Evolutionary conservation across 2,329 filamentous ascomycete genomes (phyloP).

Genomic region (Pezizomycotina sp.): DNA sequence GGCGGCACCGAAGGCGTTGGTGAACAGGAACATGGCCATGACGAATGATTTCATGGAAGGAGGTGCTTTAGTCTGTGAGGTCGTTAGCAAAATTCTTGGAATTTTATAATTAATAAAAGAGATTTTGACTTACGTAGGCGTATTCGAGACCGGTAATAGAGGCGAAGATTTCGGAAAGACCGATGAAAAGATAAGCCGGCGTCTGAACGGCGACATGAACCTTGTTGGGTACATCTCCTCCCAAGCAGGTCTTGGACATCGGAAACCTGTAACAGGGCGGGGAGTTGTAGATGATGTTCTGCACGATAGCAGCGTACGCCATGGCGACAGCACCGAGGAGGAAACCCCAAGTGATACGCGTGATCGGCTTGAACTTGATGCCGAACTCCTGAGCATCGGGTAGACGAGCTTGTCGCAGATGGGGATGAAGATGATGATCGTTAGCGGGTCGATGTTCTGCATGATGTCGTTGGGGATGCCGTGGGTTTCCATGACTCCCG

Average conservation of each 20-base stretch:
- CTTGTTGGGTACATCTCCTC: conserved; percentile 27
- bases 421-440: conserved; percentile 42
- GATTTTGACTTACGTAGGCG: too few relatives aligned
- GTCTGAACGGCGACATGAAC: conserved; percentile 41
- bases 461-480: conserved; percentile 46
- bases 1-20: conserved; percentile 34
- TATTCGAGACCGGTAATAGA: conserved; percentile 56
- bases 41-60: conserved; percentile 2
- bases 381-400: conserved; percentile 37
- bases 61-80: conserved; percentile 28
- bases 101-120: too few relatives aligned
- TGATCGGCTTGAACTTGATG: conserved; percentile 43
- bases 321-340: conserved; percentile 37
- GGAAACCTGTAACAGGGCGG: conserved; percentile 38
- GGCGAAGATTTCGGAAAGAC: conserved; percentile 44
- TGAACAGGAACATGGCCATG: conserved; percentile 1
- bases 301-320: conserved; percentile 40
- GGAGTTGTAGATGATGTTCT: conserved; percentile 42
- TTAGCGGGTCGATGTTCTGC: conserved; percentile 42
- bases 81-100: too few relatives aligned
- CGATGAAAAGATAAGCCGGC: conserved; percentile 39
- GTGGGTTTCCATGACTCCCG: conserved; percentile 32
- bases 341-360: conserved; percentile 43
- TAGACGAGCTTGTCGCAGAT: conserved; percentile 41
- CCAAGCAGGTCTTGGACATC: conserved; percentile 23